Percentiles rank a stretch among this genome's conserved stretches.
phyloP scores from a whole-genome alignment of 2,329 filamentous ascomycete genomes.

The Paecilomyces sp. region DNA sequence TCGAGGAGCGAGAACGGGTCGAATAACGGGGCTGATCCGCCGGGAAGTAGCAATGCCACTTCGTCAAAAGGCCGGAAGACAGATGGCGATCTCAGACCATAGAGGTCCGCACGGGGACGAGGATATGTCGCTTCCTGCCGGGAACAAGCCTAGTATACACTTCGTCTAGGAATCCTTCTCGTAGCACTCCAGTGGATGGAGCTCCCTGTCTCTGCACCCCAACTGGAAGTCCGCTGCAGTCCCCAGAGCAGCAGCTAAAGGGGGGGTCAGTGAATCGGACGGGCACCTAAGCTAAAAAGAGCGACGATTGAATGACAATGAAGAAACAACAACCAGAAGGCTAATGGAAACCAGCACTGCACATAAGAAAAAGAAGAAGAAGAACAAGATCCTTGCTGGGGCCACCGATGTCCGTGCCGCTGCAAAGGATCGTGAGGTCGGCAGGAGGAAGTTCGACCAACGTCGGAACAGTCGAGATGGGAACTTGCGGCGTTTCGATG shows the following conservation, averaged over 20 bases:
- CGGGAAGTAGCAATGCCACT: not conserved
- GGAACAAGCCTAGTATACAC: not conserved
- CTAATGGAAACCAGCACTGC: not conserved
- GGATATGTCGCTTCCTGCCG: not conserved
- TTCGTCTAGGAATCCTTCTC: not conserved
- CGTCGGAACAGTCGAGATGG: not conserved
- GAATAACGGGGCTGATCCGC: not conserved
- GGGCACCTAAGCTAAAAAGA: constrained; percentile 2
- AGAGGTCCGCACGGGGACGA: not conserved
- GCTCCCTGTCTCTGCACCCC: not conserved
- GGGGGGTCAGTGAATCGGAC: not conserved
- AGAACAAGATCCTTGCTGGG: constrained; percentile 4
- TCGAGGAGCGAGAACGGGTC: not conserved
- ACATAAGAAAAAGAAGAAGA: constrained; percentile 1
- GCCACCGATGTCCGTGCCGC: not conserved
- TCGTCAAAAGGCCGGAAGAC: not conserved
- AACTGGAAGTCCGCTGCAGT: not conserved
- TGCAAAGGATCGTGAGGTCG: constrained; percentile 1
- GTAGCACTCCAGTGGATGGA: not conserved
- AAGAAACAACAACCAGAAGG: constrained; percentile 3
- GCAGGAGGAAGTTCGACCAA: constrained; percentile 5
- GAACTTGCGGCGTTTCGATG: constrained; percentile 1
- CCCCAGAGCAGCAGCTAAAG: not conserved
- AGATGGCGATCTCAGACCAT: not conserved
- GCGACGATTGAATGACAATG: constrained; percentile 1